Base-by-base conservation (phyloP, 768 basidiomycete genomes). In the Pleurotus djamor region DNA sequence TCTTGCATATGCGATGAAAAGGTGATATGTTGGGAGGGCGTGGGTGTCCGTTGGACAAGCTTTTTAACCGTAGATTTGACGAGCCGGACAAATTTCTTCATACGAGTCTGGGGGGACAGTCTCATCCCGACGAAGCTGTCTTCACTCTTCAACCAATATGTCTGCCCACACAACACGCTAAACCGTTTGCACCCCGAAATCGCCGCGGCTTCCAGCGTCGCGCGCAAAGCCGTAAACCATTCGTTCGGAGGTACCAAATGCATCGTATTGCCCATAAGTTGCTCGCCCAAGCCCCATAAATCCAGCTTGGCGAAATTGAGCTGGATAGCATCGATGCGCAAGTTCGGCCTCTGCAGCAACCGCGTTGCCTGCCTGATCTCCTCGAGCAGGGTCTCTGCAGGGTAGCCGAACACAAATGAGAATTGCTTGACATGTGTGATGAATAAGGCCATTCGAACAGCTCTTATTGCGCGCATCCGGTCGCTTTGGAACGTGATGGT, bases 401-500 rank as follows among this genome's bases (percentile, higher is more conserved):
- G 32, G 57, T 38, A 17, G 56, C 47, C 50, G 57, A 60, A 58
- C 28, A 59, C 54, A 33, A 59, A 57, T 4, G 60, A 50, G 3
- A 58, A 43, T 8, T n/a, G 48, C 59, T 61, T 63, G 56, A 56
- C 41, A 48, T 52, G 55, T 34, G 45, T 61, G 5, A 66, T 41
- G 38, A 63, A 64, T n/a, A 59, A 48, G 13, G 63, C 59, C 12
- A 58, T 58, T 32, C 57, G 61, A 14, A 66, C 48, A 8, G 35
- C 52, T 6, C 52, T 59, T 6, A 66, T 38, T 33, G 60, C 58
- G 45, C 55, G 47, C 44, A 60, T 51, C 14, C 48, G 28, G 13
- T 59, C 16, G 12, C 59, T 47, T n/a, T 52, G 55, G 5, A 65
- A 36, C 16, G 49, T 50, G 13, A 62, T n/a, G 4, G 38, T 58